A percentile compares a stretch with the other conserved stretches of the same genome.
phyloP scores from a whole-genome alignment of 768 basidiomycete genomes.

The Fistulinella prunicolor region DNA sequence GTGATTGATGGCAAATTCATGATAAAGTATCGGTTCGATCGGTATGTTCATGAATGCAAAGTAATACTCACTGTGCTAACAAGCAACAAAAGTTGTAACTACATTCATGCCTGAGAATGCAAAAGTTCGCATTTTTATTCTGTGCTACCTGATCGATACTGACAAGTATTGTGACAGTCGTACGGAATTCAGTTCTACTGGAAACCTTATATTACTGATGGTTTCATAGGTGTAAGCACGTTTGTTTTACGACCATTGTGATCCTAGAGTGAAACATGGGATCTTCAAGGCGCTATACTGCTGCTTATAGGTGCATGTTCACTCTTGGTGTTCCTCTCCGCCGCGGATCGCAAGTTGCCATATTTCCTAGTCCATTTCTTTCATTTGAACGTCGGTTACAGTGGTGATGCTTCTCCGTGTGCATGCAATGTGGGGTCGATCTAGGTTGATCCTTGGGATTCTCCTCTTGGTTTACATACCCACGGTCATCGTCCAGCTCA shows the following conservation, averaged over 20 bases:
- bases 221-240: conserved; percentile 4
- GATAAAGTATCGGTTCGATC: not conserved
- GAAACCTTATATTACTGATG: not conserved
- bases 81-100: not conserved
- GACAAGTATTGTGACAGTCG: too few species aligned
- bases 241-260: too few species aligned
- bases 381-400: not conserved
- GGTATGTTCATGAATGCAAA: not conserved
- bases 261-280: not conserved
- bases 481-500: not conserved
- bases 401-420: conserved; percentile 11
- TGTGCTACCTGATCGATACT: too few species aligned
- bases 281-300: not conserved
- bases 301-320: not conserved
- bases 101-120: not conserved
- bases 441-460: not conserved
- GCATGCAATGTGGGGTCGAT: conserved; percentile 1
- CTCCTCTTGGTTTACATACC: conserved; percentile 5
- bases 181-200: not conserved
- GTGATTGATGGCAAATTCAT: not conserved
- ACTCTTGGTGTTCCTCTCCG: not conserved
- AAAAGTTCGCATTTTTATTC: not conserved
- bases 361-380: not conserved
- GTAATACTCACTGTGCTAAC: not conserved
- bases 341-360: conserved; percentile 2